These are phyloP conservation scores for Lichtheimia hyalospora DNA, from an alignment of 371 early-diverging fungal species.

Conservation along the genomic window DNA sequence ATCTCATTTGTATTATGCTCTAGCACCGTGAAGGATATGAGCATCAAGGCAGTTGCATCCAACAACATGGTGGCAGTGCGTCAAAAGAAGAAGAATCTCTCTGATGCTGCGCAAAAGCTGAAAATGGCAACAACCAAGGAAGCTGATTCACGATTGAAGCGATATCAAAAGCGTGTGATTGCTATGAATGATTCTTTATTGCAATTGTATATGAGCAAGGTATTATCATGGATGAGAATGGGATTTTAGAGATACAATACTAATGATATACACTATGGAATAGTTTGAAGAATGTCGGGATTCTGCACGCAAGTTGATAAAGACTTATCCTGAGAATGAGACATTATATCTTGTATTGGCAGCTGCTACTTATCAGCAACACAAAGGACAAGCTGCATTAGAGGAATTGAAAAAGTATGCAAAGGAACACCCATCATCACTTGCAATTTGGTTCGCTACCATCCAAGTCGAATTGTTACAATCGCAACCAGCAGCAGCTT, in stretches of 20 bases:
- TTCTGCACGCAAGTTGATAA: constrained; percentile 48
- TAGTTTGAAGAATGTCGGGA: constrained; percentile 61
- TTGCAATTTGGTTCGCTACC: constrained; percentile 65
- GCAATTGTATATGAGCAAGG: constrained; percentile 65
- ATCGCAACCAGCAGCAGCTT: constrained; percentile 52
- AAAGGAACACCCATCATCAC: constrained; percentile 42
- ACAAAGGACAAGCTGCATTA: constrained; percentile 56
- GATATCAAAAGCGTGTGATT: constrained; percentile 64
- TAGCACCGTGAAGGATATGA: constrained; percentile 34
- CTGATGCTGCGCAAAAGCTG: constrained; percentile 61
- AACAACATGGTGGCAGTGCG: constrained; percentile 68
- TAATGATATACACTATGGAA: no score
- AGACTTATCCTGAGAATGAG: constrained; percentile 65
- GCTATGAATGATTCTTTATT: constrained; percentile 70
- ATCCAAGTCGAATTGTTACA: constrained; percentile 63
- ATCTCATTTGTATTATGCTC: neutral
- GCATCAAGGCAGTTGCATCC: constrained; percentile 63
- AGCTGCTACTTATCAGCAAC: constrained; percentile 53
- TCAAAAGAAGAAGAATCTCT: constrained; percentile 50
- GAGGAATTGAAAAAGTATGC: constrained; percentile 58
- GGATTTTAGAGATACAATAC: no score
- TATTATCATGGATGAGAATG: constrained; percentile 9
- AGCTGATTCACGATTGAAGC: constrained; percentile 61
- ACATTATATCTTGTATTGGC: constrained; percentile 61
- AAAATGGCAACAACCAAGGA: constrained; percentile 56